A percentile compares a stretch with the other conserved stretches of the same genome.
These are phyloP conservation scores for Cyamopsis tetragonoloba DNA, from an alignment of 306 rosid species.

Conservation along the genomic window DNA sequence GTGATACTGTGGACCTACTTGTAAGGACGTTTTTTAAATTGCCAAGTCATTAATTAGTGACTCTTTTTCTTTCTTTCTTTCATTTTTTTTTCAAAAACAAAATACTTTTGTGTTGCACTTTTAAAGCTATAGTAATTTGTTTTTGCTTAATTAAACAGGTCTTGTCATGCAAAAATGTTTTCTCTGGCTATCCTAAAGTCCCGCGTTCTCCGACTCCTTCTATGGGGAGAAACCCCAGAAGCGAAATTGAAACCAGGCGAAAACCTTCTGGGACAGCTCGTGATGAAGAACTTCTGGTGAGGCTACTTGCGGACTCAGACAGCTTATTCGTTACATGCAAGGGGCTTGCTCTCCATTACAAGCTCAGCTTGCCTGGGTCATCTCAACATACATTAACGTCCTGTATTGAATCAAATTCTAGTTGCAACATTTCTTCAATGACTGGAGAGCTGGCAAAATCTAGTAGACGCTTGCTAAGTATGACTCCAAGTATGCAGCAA, in stretches of 20 bases:
- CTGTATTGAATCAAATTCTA: slow-evolving; percentile 43
- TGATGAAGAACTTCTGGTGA: slow-evolving; percentile 67
- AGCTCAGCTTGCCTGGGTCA: slow-evolving; percentile 76
- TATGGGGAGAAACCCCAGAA: slow-evolving; percentile 75
- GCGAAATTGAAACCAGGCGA: slow-evolving; percentile 80
- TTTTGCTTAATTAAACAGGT: slow-evolving; percentile 46
- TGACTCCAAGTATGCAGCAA: slow-evolving; percentile 51
- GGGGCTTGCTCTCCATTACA: slow-evolving; percentile 80
- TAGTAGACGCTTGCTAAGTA: slow-evolving; percentile 44
- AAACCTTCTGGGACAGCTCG: slow-evolving; percentile 53
- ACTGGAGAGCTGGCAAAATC: slow-evolving; percentile 51
- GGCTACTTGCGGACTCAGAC: slow-evolving; percentile 71
- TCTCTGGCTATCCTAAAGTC: slow-evolving; percentile 76
- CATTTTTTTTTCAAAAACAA: too few relatives aligned
- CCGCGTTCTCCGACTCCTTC: slow-evolving; percentile 95
- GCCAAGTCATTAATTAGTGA: neutral
- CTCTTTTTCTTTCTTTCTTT: neutral
- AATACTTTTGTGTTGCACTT: neutral
- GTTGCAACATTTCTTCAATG: slow-evolving; percentile 35
- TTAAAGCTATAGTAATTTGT: neutral
- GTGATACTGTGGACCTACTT: neutral
- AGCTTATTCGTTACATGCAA: slow-evolving; percentile 68
- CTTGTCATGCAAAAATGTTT: slow-evolving; percentile 78
- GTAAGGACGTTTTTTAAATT: neutral
- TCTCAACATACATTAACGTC: slow-evolving; percentile 47